Evolutionary conservation across 148 eudicot species (phyloP).

Genomic region (Talinum fruticosum): DNA sequence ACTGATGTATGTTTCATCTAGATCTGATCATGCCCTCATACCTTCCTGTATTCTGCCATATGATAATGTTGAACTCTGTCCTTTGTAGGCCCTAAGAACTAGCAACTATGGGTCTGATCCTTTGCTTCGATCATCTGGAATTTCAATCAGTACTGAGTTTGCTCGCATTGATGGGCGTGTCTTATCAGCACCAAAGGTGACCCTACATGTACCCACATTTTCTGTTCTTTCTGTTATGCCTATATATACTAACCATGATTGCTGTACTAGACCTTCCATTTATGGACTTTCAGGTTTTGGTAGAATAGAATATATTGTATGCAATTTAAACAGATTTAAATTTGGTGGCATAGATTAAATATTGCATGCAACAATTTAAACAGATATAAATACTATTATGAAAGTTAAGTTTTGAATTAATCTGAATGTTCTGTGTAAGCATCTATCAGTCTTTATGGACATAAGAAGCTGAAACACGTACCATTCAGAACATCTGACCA

Average conservation of each 20-base stretch:
- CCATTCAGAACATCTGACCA: too few species aligned
- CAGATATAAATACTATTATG: too few species aligned
- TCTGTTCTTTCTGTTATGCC: neutral
- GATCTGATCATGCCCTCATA: too few species aligned
- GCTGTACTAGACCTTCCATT: neutral
- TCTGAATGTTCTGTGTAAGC: neutral
- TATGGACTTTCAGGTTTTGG: neutral
- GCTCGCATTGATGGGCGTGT: slow-evolving; percentile 42
- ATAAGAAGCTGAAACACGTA: too few species aligned
- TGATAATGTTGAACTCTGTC: neutral
- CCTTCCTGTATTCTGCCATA: neutral
- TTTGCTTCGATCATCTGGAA: slow-evolving; percentile 38
- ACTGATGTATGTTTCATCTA: slow-evolving; percentile 31
- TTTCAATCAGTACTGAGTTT: slow-evolving; percentile 32
- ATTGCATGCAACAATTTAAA: too few species aligned
- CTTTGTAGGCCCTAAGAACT: slow-evolving; percentile 33
- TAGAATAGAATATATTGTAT: too few species aligned
- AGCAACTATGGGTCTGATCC: slow-evolving; percentile 43
- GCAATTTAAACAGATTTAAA: too few species aligned
- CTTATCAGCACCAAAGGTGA: slow-evolving; percentile 42
- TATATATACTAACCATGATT: neutral
- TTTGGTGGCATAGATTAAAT: too few species aligned
- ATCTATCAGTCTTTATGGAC: too few species aligned
- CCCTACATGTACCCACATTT: neutral
- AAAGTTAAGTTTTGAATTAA: neutral